These are phyloP conservation scores for Macrolepiota fuliginosa DNA, from an alignment of 768 basidiomycete species.

Conservation along the genomic window DNA sequence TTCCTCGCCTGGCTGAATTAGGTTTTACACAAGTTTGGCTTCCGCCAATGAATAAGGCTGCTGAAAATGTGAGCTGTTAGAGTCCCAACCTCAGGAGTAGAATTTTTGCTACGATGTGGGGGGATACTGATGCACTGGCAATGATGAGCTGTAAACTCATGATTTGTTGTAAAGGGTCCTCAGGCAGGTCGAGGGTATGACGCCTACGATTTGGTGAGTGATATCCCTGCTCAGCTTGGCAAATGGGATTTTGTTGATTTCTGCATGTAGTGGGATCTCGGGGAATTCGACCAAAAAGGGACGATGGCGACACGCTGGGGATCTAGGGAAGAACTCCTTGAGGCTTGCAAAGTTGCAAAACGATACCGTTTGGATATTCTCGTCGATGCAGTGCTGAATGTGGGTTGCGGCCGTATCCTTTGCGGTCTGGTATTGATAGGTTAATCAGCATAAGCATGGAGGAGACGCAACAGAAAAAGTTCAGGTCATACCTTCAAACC, in stretches of 20 bases:
- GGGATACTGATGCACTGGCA: neutral
- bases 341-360: conserved; percentile 67
- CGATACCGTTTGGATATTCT: conserved; percentile 70
- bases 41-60: conserved; percentile 82
- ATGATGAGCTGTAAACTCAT: neutral
- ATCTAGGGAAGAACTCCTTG: conserved; percentile 72
- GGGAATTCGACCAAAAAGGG: conserved; percentile 81
- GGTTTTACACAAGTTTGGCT: conserved; percentile 84
- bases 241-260: neutral
- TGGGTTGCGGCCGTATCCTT: conserved; percentile 29
- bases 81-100: neutral
- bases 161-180: conserved; percentile 7
- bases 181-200: conserved; percentile 80
- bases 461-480: conserved; percentile 76
- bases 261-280: conserved; percentile 82
- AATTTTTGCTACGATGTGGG: neutral
- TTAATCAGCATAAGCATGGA: conserved; percentile 73
- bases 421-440: neutral
- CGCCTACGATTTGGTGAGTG: conserved; percentile 75
- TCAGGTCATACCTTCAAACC: conserved; percentile 66
- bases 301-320: conserved; percentile 81
- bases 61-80: conserved; percentile 43
- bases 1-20: conserved; percentile 58
- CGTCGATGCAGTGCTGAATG: conserved; percentile 89
- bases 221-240: neutral